These are phyloP conservation scores for Diaporthe australafricana DNA, from an alignment of 2,329 filamentous ascomycete genomes.

Conservation along the genomic window DNA sequence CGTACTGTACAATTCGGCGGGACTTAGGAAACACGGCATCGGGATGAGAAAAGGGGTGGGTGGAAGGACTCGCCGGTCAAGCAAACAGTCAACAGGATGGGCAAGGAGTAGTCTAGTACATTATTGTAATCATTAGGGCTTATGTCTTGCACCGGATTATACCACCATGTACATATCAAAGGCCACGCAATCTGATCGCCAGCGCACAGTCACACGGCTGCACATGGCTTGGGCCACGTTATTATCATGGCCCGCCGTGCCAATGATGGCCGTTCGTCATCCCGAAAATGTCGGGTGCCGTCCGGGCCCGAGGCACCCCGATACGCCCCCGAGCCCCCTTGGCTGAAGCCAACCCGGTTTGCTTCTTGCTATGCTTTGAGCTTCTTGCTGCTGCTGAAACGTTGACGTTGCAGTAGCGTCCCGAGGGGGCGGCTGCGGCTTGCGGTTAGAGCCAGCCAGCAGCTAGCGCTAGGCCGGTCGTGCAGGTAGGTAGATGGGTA, in stretches of 20 bases:
- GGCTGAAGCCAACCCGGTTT: background rate
- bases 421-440: background rate
- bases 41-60: background rate
- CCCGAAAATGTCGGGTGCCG: constrained; percentile 10
- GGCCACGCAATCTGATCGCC: constrained; percentile 21
- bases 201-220: constrained; percentile 16
- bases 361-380: too few species aligned
- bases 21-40: background rate
- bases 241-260: background rate
- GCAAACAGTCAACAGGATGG: background rate
- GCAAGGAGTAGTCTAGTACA: constrained; percentile 27
- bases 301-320: background rate
- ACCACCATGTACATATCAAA: constrained; percentile 1
- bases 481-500: too few species aligned
- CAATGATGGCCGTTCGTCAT: background rate
- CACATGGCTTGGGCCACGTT: background rate
- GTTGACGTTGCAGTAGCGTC: constrained; percentile 15
- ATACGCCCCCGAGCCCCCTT: background rate
- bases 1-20: constrained; percentile 1
- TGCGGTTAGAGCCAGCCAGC: background rate
- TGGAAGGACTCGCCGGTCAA: background rate
- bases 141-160: constrained; percentile 22
- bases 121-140: constrained; percentile 29
- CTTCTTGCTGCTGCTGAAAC: constrained; percentile 6
- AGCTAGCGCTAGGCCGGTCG: too few species aligned